These are phyloP conservation scores for Nepenthes alata DNA, from an alignment of 179 eudicot genomes.

Conservation along the genomic window DNA sequence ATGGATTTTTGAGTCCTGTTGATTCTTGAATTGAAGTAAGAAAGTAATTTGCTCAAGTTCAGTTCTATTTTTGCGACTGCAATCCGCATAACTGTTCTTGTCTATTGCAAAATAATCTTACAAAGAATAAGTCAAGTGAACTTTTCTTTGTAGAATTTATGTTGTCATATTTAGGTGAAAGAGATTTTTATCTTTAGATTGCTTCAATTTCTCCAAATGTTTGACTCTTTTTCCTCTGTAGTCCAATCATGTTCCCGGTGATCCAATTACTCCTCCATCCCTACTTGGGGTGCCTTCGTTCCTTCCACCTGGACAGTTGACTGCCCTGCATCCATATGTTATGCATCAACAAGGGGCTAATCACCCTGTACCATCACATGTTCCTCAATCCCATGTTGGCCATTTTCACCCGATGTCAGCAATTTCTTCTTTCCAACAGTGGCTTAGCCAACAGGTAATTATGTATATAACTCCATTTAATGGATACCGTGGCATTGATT, in stretches of 20 bases:
- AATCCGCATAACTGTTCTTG: too few species aligned
- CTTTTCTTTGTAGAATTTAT: too few species aligned
- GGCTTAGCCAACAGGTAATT: conserved; percentile 76
- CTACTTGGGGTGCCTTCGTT: conserved; percentile 69
- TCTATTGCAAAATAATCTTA: too few species aligned
- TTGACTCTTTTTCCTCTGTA: conserved; percentile 15
- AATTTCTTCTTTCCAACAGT: conserved; percentile 42
- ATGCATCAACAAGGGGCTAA: conserved; percentile 76
- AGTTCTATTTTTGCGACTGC: too few species aligned
- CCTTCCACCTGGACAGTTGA: conserved; percentile 60
- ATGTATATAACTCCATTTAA: neutral
- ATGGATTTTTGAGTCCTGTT: too few species aligned
- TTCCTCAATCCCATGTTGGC: conserved; percentile 45
- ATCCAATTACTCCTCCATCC: conserved; percentile 52
- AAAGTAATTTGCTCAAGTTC: too few species aligned
- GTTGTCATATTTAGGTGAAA: neutral
- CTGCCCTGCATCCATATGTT: conserved; percentile 72
- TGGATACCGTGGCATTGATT: neutral
- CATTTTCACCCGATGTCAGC: conserved; percentile 57
- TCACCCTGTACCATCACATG: conserved; percentile 53
- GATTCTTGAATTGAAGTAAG: too few species aligned
- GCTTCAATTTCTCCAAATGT: neutral
- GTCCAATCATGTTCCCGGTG: conserved; percentile 52
- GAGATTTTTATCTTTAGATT: neutral
- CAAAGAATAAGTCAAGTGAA: too few species aligned